Base-by-base conservation (phyloP, 306 rosid species). In the Glycyrrhiza uralensis region DNA sequence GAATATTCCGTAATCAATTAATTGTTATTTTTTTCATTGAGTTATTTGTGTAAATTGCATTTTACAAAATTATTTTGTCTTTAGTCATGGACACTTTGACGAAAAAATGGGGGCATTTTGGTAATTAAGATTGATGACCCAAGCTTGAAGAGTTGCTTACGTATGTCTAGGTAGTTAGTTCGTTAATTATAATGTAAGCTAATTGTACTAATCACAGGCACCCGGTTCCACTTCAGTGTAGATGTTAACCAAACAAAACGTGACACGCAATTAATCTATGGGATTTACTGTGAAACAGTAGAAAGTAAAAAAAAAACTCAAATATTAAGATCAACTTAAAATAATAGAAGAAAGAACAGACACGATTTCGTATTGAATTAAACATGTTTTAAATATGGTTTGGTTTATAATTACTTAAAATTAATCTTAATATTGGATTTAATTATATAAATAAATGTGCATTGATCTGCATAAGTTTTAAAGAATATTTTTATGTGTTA, bases 111-210 rank as follows among this genome's bases (percentile, higher is more conserved):
- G 51, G 69, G 24, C 46, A 41, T 39, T 63, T 30, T 13, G 2
- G 82, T 76, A 66, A 72, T 60, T 57, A 1, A 0, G 0, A 7
- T 10, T 24, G 29, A 0, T 29, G 11, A 1, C 10, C 60, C 22
- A 66, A 42, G 28, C 67, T 79, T 72, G 41, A 33, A 67, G 78
- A 39, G 24, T 74, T 42, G 69, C 18, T 77, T 64, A 77, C 63
- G 69, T 36, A 41, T 49, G 56, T 39, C 1, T 69, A 0, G 64
- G 58, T 17, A 23, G 78, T 72, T 76, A 74, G 69, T 78, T 74
- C 29, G 62, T 74, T 81, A 44, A 63, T 77, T 77, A 63, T 23
- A 70, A 33, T 8, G 22, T 44, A 77, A 74, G 79, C 22, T 44
- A 69, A 28, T 56, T 23, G 74, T 18, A 33, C 42, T 49, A 56